These are phyloP conservation scores for Paramecium octaurelia DNA, from an alignment of 73 alveolate genomes.

Conservation along the genomic window DNA sequence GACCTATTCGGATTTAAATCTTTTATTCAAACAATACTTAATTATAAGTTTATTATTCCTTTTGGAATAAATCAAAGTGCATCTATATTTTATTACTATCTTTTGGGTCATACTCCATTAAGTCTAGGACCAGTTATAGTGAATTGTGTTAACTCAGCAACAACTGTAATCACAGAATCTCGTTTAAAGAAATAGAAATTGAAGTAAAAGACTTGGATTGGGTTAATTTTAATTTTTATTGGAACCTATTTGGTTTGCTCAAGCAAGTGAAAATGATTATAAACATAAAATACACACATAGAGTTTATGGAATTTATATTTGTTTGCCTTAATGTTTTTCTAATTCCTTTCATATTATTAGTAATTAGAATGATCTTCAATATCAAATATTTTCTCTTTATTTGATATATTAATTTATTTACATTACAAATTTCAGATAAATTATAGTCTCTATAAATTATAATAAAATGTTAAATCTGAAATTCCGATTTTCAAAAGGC, in stretches of 20 bases:
- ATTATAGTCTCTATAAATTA: too few species aligned
- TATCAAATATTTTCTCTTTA: too few species aligned
- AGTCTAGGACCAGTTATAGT: constrained; percentile 62
- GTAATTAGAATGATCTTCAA: too few species aligned
- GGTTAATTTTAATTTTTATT: constrained; percentile 39
- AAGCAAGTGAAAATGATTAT: not conserved
- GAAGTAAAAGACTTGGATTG: constrained; percentile 40
- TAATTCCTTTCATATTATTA: too few species aligned
- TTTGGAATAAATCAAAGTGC: constrained; percentile 67
- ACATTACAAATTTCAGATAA: too few species aligned
- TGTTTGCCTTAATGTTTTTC: not conserved
- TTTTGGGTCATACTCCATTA: constrained; percentile 63
- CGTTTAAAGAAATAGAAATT: constrained; percentile 19
- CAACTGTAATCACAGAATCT: constrained; percentile 58
- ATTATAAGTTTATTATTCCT: constrained; percentile 67
- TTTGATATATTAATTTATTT: too few species aligned
- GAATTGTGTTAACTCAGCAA: constrained; percentile 57
- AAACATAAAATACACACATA: not conserved
- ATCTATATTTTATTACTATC: constrained; percentile 62
- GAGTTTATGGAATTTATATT: not conserved
- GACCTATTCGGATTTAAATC: constrained; percentile 47
- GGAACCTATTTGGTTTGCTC: constrained; percentile 51
- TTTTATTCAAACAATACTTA: constrained; percentile 55
- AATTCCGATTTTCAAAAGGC: too few species aligned
- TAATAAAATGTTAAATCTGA: too few species aligned